Evolutionary conservation across 352 stramenopile genomes (phyloP), one percentile per base, ranked within the genome.

Genomic region (Thalassiosira hispida): DNA sequence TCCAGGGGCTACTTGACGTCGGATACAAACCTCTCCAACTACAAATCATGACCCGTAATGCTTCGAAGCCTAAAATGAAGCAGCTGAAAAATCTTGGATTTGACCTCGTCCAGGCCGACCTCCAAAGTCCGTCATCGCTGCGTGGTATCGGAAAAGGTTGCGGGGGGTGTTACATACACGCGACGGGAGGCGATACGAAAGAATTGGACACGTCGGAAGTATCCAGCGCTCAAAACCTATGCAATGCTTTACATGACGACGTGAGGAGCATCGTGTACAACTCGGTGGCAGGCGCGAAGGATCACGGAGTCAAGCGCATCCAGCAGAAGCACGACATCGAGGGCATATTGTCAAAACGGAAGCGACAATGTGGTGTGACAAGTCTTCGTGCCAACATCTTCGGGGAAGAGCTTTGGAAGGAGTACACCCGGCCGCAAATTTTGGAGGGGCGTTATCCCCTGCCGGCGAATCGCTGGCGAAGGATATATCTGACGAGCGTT

Each of bases 341-440:
- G 33, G 11, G 2, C 6, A 25, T 67, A 4, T 53, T 76, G 27
- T 18, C 31, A 9, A 14, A 68, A 31, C n/a, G 25, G 3, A 52
- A 61, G 16, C 44, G 4, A 6, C 23, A 11, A 27, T n/a, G 4
- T 53, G 20, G 47, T 49, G 18, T 56, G n/a, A 74, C 51, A 14
- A 62, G 68, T 62, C 35, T 79, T 20, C 60, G 71, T 7, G 71
- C 62, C 25, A 79, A 73, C 23, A 16, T 73, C 2, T 81, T 81
- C 64, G 63, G 66, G 52, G 73, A 81, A 55, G 73, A 81, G n/a
- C 22, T 81, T 1, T 81, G 73, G 73, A 81, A 81, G 29, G 20
- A 31, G 23, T 81, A 81, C 25, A 81, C 73, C 2, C 56, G 73
- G 1, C 73, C 73, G 22, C 22, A 40, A 14, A 81, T 81, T 51